A percentile compares a stretch with the other conserved stretches of the same genome.
Evolutionary conservation across 768 basidiomycete genomes (phyloP).

Genomic region (Boletus sp.): DNA sequence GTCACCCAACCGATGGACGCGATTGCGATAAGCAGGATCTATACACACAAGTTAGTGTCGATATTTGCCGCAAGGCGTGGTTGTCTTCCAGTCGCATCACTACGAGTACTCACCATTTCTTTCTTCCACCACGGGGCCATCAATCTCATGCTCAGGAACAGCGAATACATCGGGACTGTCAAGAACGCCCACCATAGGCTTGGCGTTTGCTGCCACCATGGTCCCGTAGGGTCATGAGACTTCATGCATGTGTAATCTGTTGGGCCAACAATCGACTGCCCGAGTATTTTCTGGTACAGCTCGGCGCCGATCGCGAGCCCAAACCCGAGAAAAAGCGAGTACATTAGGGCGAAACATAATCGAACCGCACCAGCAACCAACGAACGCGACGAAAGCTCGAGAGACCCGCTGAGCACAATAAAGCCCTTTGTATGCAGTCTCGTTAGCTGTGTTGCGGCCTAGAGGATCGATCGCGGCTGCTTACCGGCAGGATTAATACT

Average conservation of each 20-base stretch:
- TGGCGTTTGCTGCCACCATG: slow-evolving; percentile 76
- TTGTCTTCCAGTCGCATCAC: neutral
- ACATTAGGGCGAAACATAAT: slow-evolving; percentile 75
- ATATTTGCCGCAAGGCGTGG: no score
- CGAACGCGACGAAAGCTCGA: slow-evolving; percentile 78
- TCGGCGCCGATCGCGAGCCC: slow-evolving; percentile 80
- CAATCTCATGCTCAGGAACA: slow-evolving; percentile 64
- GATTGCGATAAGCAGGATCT: slow-evolving; percentile 56
- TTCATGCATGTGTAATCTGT: slow-evolving; percentile 60
- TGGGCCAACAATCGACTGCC: slow-evolving; percentile 42
- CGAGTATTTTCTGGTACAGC: slow-evolving; percentile 58
- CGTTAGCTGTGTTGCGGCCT: neutral
- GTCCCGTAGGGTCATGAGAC: slow-evolving; percentile 54
- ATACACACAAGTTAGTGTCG: neutral
- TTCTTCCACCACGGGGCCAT: slow-evolving; percentile 56
- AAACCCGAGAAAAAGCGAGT: slow-evolving; percentile 77
- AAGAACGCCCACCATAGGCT: slow-evolving; percentile 74
- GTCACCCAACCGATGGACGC: slow-evolving; percentile 74
- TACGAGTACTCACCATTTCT: slow-evolving; percentile 49
- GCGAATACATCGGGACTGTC: slow-evolving; percentile 66
- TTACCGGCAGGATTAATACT: slow-evolving; percentile 75
- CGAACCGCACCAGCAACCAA: slow-evolving; percentile 84
- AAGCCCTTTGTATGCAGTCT: slow-evolving; percentile 44
- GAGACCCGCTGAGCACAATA: slow-evolving; percentile 66
- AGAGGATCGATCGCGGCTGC: slow-evolving; percentile 14